Evolutionary conservation across 768 basidiomycete genomes (phyloP).

Genomic region (Hericium alpestre): DNA sequence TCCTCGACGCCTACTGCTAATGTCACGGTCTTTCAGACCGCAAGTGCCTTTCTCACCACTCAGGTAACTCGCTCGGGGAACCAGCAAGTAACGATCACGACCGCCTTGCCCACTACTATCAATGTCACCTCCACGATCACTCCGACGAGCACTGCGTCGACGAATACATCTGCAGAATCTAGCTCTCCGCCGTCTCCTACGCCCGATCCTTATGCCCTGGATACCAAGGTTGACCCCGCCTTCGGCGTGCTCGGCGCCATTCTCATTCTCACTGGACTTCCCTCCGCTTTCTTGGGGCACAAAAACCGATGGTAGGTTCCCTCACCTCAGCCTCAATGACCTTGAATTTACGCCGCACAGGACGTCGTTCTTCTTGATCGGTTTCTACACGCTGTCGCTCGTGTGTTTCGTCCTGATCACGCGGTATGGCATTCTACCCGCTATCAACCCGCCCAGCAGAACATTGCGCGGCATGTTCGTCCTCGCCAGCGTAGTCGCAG

Average conservation of each 20-base stretch:
- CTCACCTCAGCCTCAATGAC: slow-evolving; percentile 4
- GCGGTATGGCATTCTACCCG: slow-evolving; percentile 77
- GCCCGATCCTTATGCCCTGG: slow-evolving; percentile 28
- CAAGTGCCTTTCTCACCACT: slow-evolving; percentile 38
- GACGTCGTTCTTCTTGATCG: slow-evolving; percentile 89
- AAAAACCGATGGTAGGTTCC: slow-evolving; percentile 81
- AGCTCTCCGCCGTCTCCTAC: slow-evolving; percentile 24
- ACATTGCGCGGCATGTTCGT: slow-evolving; percentile 87
- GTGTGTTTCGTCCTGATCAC: slow-evolving; percentile 81
- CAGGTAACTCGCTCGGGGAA: slow-evolving; percentile 31
- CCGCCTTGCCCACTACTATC: slow-evolving; percentile 49
- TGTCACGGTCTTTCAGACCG: slow-evolving; percentile 37
- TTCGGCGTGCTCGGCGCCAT: slow-evolving; percentile 84
- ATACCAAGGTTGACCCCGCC: slow-evolving; percentile 71
- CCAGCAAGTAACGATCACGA: slow-evolving; percentile 36
- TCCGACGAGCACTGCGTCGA: slow-evolving; percentile 30
- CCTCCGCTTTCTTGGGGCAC: slow-evolving; percentile 85
- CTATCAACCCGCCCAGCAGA: slow-evolving; percentile 67
- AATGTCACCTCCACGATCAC: slow-evolving; percentile 54
- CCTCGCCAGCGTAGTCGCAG: slow-evolving; percentile 68
- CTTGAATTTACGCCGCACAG: slow-evolving; percentile 28
- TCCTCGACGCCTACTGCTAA: slow-evolving; percentile 15
- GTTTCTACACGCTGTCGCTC: slow-evolving; percentile 81
- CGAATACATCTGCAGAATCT: slow-evolving; percentile 12
- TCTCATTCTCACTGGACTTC: slow-evolving; percentile 82